Percentiles rank a stretch among this genome's conserved stretches.
Conservation (phyloP, 208 protist species). For the Leishmania mexicana region DNA sequence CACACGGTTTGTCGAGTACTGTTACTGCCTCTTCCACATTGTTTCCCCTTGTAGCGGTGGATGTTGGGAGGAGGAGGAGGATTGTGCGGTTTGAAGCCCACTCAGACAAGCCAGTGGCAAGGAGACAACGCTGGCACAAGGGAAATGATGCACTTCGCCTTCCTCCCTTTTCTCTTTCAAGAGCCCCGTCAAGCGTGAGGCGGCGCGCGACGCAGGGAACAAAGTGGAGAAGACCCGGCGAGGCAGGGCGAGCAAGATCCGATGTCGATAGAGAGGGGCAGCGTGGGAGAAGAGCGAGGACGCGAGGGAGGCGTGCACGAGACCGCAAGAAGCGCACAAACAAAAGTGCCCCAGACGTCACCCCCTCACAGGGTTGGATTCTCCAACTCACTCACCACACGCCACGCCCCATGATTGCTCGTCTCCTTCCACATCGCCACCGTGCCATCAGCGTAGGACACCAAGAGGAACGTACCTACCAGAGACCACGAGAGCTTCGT, state of each 20-base stretch:
- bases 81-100: not conserved
- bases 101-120: not conserved
- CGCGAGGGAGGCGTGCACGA: not conserved
- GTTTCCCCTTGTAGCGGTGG: not conserved
- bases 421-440: slow-evolving; percentile 81
- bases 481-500: slow-evolving; percentile 87
- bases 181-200: not conserved
- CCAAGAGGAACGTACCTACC: slow-evolving; percentile 78
- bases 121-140: not conserved
- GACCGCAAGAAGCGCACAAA: not conserved
- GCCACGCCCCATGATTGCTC: slow-evolving; percentile 54
- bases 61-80: not conserved
- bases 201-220: not conserved
- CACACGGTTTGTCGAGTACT: not conserved
- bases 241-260: too few species aligned
- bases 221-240: not conserved
- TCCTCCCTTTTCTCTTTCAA: not conserved
- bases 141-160: not conserved
- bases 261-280: slow-evolving; percentile 2
- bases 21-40: not conserved
- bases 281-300: not conserved
- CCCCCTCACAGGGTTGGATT: slow-evolving; percentile 21
- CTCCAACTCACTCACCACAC: slow-evolving; percentile 58
- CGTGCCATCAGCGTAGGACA: slow-evolving; percentile 77
- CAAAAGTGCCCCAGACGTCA: not conserved